A percentile compares a stretch with the other conserved stretches of the same genome.
These are phyloP conservation scores for Fusarium decemcellulare DNA, from an alignment of 2,329 filamentous ascomycete genomes.

Conservation along the genomic window DNA sequence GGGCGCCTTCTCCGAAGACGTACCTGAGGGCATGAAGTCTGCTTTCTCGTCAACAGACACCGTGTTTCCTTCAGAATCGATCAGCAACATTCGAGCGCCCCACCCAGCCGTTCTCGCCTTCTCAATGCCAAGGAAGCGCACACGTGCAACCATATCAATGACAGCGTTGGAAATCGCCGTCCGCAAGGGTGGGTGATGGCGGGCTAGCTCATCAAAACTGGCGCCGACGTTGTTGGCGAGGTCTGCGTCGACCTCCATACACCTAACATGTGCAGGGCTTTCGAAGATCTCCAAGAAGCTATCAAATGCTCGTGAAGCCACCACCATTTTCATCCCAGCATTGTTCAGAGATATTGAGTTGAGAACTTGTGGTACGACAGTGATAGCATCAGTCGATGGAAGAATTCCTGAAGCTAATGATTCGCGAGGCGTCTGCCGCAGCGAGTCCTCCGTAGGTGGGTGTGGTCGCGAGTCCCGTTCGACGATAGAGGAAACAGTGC, in stretches of 20 bases:
- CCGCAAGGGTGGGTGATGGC: constrained; percentile 91
- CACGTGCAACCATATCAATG: constrained; percentile 87
- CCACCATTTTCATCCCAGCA: constrained; percentile 88
- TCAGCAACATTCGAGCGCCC: constrained; percentile 83
- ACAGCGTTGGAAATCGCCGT: constrained; percentile 87
- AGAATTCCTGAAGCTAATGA: constrained; percentile 80
- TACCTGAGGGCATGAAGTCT: constrained; percentile 48
- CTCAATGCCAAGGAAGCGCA: constrained; percentile 79
- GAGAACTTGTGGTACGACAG: constrained; percentile 87
- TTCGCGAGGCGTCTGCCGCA: constrained; percentile 60
- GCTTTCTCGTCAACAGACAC: constrained; percentile 67
- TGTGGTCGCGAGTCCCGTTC: constrained; percentile 61
- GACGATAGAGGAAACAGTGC: constrained; percentile 56
- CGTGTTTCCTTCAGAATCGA: constrained; percentile 70
- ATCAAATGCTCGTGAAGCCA: constrained; percentile 84
- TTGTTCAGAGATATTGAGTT: constrained; percentile 95
- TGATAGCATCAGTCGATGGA: constrained; percentile 90
- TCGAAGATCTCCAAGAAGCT: constrained; percentile 98
- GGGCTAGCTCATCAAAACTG: constrained; percentile 93
- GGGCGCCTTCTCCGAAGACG: constrained; percentile 57
- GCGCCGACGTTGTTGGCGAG: constrained; percentile 82
- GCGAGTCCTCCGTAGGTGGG: constrained; percentile 65
- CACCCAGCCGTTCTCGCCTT: constrained; percentile 79
- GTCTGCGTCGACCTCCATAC: constrained; percentile 80
- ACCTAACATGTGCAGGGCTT: constrained; percentile 88